phyloP scores from a whole-genome alignment of 1,284 basidiomycete species.

The Boletus smithii region DNA sequence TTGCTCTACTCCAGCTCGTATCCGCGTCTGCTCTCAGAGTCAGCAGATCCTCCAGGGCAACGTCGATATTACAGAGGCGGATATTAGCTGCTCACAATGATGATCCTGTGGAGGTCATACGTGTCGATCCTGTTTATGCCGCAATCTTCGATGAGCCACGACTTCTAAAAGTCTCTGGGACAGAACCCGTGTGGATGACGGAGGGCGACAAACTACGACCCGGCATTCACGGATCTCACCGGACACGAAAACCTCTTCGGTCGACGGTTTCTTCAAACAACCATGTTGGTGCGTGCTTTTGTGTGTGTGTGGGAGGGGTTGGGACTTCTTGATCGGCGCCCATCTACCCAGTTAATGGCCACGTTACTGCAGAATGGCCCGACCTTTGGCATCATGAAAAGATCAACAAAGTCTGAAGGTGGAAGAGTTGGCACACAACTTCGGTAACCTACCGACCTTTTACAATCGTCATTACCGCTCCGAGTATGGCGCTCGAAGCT shows the following conservation, averaged over 20 bases:
- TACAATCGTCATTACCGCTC: slow-evolving; percentile 19
- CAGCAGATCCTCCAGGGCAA: too few relatives aligned
- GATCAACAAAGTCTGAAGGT: slow-evolving; percentile 4
- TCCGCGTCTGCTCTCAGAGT: too few relatives aligned
- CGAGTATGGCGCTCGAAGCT: slow-evolving; percentile 16
- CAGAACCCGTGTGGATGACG: slow-evolving; percentile 22
- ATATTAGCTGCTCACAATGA: too few relatives aligned
- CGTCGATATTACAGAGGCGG: too few relatives aligned
- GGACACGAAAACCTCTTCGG: too few relatives aligned
- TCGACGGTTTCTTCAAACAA: background rate
- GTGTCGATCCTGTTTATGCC: too few relatives aligned
- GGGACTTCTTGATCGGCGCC: too few relatives aligned
- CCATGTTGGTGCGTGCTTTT: background rate
- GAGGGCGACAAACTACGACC: slow-evolving; percentile 23
- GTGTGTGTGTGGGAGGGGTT: background rate
- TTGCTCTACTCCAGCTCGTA: too few relatives aligned
- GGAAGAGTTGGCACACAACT: slow-evolving; percentile 7
- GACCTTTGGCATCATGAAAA: slow-evolving; percentile 13
- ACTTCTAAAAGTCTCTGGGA: slow-evolving; percentile 15
- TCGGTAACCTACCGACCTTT: slow-evolving; percentile 17
- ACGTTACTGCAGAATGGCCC: slow-evolving; percentile 18
- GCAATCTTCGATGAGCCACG: slow-evolving; percentile 22
- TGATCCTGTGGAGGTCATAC: too few relatives aligned
- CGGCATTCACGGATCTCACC: too few relatives aligned
- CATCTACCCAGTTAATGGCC: too few relatives aligned